Conservation (phyloP, 352 stramenopile species). For the Phytophthora capsici region DNA sequence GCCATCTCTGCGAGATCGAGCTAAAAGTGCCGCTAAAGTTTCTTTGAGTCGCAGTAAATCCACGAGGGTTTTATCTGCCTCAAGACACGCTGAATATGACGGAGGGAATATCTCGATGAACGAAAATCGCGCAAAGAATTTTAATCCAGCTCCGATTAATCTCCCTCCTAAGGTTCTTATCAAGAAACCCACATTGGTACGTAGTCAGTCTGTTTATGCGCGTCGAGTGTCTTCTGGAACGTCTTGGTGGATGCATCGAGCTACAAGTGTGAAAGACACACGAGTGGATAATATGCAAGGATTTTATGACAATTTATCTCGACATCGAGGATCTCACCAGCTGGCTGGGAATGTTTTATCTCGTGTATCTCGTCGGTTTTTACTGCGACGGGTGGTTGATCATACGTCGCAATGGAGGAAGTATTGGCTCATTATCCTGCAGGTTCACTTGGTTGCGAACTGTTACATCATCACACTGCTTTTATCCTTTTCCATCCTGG, state of each 20-base stretch:
- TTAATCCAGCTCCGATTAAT: constrained; percentile 15
- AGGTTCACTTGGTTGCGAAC: constrained; percentile 49
- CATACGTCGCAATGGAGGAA: constrained; percentile 40
- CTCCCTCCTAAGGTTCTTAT: constrained; percentile 4
- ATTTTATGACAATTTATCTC: constrained; percentile 50
- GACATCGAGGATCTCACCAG: constrained; percentile 15
- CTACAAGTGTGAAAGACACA: constrained; percentile 6
- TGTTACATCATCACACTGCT: constrained; percentile 50
- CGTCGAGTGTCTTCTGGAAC: constrained; percentile 35
- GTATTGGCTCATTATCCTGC: constrained; percentile 49
- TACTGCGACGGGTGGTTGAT: constrained; percentile 36
- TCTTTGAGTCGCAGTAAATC: constrained; percentile 40
- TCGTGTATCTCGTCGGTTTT: constrained; percentile 11
- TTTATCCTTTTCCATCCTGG: constrained; percentile 45
- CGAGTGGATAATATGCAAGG: constrained; percentile 34
- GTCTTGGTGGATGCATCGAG: constrained; percentile 15
- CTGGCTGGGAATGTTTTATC: constrained; percentile 1
- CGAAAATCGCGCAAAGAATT: constrained; percentile 28
- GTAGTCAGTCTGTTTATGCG: constrained; percentile 60
- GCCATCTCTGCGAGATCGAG: constrained; percentile 21
- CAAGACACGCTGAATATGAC: constrained; percentile 31
- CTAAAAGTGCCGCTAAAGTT: neutral
- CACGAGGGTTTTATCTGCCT: constrained; percentile 20
- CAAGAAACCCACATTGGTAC: constrained; percentile 18
- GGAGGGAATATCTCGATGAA: constrained; percentile 36